A percentile compares a stretch with the other conserved stretches of the same genome.
phyloP scores from a whole-genome alignment of 2,329 filamentous ascomycete species.

The Lanzia echinophila region DNA sequence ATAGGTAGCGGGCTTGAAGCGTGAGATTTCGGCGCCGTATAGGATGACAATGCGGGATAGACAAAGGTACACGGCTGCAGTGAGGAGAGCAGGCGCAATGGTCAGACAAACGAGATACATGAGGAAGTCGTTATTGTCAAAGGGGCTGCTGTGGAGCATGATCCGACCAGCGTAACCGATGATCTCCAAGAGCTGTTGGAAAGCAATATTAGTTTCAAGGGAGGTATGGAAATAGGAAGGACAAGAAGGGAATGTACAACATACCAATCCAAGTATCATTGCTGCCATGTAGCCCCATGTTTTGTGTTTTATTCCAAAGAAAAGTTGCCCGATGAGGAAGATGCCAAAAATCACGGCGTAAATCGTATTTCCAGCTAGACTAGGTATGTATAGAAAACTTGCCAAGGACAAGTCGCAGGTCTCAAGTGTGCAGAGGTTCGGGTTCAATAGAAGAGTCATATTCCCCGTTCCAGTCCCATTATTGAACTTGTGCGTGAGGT shows the following conservation, averaged over 20 bases:
- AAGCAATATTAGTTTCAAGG: too few relatives aligned
- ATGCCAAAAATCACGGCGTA: slow-evolving; percentile 45
- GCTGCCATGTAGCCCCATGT: slow-evolving; percentile 50
- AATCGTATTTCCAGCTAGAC: slow-evolving; percentile 48
- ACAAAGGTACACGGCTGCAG: slow-evolving; percentile 55
- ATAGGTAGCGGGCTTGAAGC: slow-evolving; percentile 42
- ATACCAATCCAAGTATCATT: slow-evolving; percentile 42
- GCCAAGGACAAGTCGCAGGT: slow-evolving; percentile 45
- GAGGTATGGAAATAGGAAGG: background rate
- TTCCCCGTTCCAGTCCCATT: slow-evolving; percentile 20
- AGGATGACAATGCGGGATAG: slow-evolving; percentile 36
- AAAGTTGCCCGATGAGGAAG: slow-evolving; percentile 36
- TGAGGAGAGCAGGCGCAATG: slow-evolving; percentile 42
- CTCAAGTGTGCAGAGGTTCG: slow-evolving; percentile 23
- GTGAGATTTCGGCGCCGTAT: slow-evolving; percentile 44
- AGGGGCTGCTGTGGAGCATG: slow-evolving; percentile 47
- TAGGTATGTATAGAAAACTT: slow-evolving; percentile 51
- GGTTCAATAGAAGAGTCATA: slow-evolving; percentile 18
- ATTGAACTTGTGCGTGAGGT: slow-evolving; percentile 15
- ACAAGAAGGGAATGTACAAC: background rate
- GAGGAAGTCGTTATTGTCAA: slow-evolving; percentile 47
- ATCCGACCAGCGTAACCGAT: slow-evolving; percentile 48
- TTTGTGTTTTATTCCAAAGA: slow-evolving; percentile 43
- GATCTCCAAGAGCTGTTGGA: too few relatives aligned
- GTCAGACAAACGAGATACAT: slow-evolving; percentile 51